phyloP scores from a whole-genome alignment of 768 basidiomycete species.

The Steccherinum ochraceum region DNA sequence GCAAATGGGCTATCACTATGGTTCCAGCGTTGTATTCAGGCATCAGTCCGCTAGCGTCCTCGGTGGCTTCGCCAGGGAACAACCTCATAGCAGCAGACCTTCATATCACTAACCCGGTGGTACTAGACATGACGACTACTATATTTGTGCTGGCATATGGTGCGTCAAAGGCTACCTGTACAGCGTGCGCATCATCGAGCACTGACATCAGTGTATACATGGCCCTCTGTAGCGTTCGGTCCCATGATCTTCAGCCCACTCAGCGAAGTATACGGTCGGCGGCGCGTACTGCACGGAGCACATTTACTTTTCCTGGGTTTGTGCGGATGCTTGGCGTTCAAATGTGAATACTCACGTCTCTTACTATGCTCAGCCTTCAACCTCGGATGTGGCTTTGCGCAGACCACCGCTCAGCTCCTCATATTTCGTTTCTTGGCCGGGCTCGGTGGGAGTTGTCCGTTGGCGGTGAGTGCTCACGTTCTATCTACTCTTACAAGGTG shows the following conservation, averaged over 20 bases:
- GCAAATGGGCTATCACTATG: constrained; percentile 62
- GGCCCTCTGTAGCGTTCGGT: constrained; percentile 34
- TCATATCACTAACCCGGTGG: constrained; percentile 40
- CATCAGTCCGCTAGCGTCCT: constrained; percentile 61
- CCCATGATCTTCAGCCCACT: constrained; percentile 46
- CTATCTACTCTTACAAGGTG: background rate
- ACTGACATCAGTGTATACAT: too few relatives aligned
- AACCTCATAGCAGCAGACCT: constrained; percentile 44
- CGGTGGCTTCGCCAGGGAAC: constrained; percentile 66
- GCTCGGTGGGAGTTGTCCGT: constrained; percentile 31
- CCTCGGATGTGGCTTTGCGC: constrained; percentile 29
- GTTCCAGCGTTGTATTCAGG: constrained; percentile 65
- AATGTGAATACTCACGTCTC: background rate
- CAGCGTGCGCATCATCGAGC: background rate
- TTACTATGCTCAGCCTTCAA: constrained; percentile 41
- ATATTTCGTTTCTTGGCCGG: constrained; percentile 34
- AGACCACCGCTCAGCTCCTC: constrained; percentile 25
- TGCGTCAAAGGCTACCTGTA: constrained; percentile 18
- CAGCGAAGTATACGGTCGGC: constrained; percentile 67
- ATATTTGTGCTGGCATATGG: constrained; percentile 55
- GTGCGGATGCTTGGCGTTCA: constrained; percentile 3
- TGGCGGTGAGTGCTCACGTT: constrained; percentile 19
- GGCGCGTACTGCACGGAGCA: constrained; percentile 49
- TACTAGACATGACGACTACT: constrained; percentile 53
- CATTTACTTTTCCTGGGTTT: constrained; percentile 60